These are phyloP conservation scores for Canna indica DNA, from an alignment of 176 grass and related monocot genomes.

Conservation along the genomic window DNA sequence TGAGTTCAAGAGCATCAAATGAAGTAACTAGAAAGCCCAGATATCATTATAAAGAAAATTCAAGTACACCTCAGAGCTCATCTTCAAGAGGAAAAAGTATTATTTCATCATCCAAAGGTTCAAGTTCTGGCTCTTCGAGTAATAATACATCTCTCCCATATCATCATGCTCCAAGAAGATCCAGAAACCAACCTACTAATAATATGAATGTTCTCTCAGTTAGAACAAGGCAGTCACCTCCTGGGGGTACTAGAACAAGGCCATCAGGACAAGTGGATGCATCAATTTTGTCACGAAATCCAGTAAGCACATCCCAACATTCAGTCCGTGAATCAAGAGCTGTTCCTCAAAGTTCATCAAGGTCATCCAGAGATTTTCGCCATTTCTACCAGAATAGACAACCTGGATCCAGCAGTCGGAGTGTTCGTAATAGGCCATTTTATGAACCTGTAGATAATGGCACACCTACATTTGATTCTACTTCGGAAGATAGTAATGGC, in stretches of 20 bases:
- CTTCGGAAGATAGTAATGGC: not conserved
- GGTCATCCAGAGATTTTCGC: not conserved
- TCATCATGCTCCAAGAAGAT: not conserved
- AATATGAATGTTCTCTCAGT: not conserved
- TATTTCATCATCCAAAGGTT: not conserved
- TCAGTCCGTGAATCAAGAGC: not conserved
- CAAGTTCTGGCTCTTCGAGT: not conserved
- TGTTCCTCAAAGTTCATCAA: not conserved
- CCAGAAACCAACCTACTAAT: not conserved
- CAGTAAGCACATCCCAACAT: not conserved
- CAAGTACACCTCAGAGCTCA: not conserved
- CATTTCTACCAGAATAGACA: not conserved
- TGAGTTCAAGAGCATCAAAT: not conserved
- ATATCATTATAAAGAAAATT: not conserved
- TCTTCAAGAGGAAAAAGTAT: not conserved
- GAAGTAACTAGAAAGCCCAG: not conserved
- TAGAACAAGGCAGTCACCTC: not conserved
- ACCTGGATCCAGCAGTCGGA: not conserved
- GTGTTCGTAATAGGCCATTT: not conserved
- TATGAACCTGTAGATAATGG: not conserved
- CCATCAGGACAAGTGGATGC: not conserved
- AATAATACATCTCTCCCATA: not conserved
- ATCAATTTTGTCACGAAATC: not conserved
- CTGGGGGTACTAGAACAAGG: not conserved
- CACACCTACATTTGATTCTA: not conserved